Conservation (phyloP, 2,329 filamentous ascomycete species). For the Hymenoscyphus linearis region DNA sequence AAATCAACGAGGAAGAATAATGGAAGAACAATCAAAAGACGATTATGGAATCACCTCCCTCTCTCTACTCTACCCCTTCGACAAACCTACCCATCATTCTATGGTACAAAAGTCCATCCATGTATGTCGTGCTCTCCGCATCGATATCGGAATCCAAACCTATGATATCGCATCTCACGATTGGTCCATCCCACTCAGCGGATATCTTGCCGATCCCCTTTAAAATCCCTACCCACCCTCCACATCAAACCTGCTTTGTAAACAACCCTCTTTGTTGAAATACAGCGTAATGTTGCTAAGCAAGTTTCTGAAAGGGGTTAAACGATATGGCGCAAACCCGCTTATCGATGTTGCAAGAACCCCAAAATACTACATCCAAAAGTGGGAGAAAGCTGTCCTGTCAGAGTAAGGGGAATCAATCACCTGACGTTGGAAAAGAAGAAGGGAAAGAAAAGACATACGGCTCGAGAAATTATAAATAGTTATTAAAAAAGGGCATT, state of each 20-base stretch:
- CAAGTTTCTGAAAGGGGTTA: no score
- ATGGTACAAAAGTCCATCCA: background rate
- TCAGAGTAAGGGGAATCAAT: no score
- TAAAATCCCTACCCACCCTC: no score
- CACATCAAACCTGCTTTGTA: no score
- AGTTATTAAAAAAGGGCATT: background rate
- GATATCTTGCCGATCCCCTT: background rate
- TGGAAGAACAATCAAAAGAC: background rate
- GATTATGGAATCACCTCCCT: background rate
- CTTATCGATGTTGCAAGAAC: no score
- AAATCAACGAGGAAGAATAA: background rate
- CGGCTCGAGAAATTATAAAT: background rate
- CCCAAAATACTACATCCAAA: no score
- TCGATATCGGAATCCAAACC: background rate
- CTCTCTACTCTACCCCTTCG: background rate
- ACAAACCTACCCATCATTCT: background rate
- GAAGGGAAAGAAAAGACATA: no score
- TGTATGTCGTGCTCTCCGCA: background rate
- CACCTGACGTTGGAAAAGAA: no score
- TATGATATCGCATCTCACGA: background rate
- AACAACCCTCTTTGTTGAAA: no score
- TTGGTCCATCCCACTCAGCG: background rate
- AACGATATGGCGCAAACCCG: no score
- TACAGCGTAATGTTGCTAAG: no score
- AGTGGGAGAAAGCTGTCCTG: no score